phyloP scores from a whole-genome alignment of 2,329 filamentous ascomycete species.

The Venturia effusa region DNA sequence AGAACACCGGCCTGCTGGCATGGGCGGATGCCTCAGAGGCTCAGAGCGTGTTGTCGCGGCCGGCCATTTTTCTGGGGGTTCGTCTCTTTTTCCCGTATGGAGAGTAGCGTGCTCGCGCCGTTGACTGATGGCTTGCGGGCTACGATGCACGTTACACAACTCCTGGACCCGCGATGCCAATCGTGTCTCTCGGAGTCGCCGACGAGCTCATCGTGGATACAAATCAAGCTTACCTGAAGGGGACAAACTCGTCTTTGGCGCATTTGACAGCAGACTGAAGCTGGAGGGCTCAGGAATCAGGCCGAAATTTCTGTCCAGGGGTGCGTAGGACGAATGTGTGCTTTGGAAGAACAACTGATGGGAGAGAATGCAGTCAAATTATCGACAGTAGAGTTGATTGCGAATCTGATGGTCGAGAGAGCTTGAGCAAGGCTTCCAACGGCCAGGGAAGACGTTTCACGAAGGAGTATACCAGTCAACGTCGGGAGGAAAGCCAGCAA shows the following conservation, averaged over 20 bases:
- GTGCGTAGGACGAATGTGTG: neutral
- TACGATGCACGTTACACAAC: neutral
- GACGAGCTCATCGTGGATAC: neutral
- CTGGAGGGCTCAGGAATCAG: neutral
- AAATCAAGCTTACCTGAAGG: neutral
- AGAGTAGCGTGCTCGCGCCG: neutral
- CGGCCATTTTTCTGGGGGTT: constrained; percentile 2
- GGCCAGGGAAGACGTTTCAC: neutral
- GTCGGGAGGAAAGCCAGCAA: neutral
- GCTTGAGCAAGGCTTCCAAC: neutral
- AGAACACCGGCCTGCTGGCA: neutral
- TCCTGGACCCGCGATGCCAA: constrained; percentile 2
- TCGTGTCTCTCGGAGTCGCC: constrained; percentile 2
- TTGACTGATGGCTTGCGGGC: neutral
- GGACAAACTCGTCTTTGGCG: neutral
- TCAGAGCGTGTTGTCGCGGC: too few species aligned
- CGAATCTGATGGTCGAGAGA: neutral
- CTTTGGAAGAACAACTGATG: neutral
- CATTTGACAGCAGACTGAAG: neutral
- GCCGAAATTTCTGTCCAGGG: neutral
- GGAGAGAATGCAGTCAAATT: neutral
- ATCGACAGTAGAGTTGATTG: neutral
- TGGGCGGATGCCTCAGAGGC: neutral
- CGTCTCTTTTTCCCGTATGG: neutral
- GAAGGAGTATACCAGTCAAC: neutral